Evolutionary conservation across 1,139 yeast species (phyloP), one percentile per base, ranked within the genome.

Genomic region (Zygoascus hellenicus): DNA sequence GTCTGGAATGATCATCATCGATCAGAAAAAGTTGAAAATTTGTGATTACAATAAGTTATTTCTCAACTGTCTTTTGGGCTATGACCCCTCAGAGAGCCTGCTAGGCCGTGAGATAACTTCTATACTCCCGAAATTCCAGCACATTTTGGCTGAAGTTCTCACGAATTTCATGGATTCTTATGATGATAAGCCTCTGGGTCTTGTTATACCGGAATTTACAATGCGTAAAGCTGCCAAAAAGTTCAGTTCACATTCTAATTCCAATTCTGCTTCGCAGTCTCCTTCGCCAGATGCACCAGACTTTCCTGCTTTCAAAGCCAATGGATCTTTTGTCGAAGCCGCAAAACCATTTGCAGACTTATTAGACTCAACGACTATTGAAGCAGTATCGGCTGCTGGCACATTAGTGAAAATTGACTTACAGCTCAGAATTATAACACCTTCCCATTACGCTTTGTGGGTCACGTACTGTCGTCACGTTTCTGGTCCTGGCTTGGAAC

Each of bases 201-300:
- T 67, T 68, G 95, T 89, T 0, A 68, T 89, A 13, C 96, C 96
- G 0, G 97, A 89, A 62, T 96, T 89, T 65, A 83, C 85, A 61
- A 88, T 89, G 65, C 74, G 97, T 54, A 81, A 81, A 52, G 40
- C 44, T 32, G 48, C 42, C 34, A 42, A 31, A 19, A 38, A 34
- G n/a, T 40, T 31, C 14, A 38, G 43, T 2, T 28, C 46, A 19
- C 55, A 54, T 9, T 17, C 33, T 22, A 31, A 31, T 17, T 28
- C 34, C 4, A 17, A 33, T 11, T 14, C 36, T 26, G 19, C 36
- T 9, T 15, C 43, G 10, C 13, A 30, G 4, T n/a, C 14, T 17
- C 13, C 10, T n/a, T 14, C 15, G 5, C 15, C 30, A 30, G 37
- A 17, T n/a, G 22, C 42, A 36, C 36, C 16, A 11, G 43, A 31